Percentiles rank a stretch among this genome's conserved stretches.
Conservation (phyloP, 176 grass and related monocot genomes). For the Raddia guianensis region DNA sequence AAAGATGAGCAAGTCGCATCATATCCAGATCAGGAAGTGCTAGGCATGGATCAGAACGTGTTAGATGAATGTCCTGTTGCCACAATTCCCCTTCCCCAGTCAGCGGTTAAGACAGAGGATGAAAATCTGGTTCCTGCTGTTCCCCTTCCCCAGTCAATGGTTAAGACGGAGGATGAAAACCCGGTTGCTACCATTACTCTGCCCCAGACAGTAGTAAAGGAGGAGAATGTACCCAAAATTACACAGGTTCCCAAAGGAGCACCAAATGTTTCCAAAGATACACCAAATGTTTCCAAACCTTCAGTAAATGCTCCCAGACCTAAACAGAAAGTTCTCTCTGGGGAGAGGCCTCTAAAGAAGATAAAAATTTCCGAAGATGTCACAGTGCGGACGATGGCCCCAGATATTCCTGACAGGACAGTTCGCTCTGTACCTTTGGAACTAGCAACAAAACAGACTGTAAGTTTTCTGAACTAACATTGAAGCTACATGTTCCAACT, state of each 20-base stretch:
- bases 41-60: conserved; percentile 16
- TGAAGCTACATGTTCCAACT: not conserved
- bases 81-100: conserved; percentile 3
- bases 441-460: conserved; percentile 30
- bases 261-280: not conserved
- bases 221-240: conserved; percentile 15
- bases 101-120: conserved; percentile 32
- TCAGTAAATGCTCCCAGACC: not conserved
- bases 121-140: conserved; percentile 27
- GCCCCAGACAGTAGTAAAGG: conserved; percentile 2
- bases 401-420: conserved; percentile 27
- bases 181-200: not conserved
- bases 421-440: conserved; percentile 28
- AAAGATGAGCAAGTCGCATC: conserved; percentile 45
- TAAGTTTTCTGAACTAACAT: conserved; percentile 39
- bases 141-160: conserved; percentile 24
- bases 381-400: not conserved
- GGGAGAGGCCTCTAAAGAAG: conserved; percentile 47
- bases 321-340: conserved; percentile 13
- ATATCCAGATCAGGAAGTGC: conserved; percentile 12
- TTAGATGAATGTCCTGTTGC: conserved; percentile 3
- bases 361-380: conserved; percentile 43
- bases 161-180: conserved; percentile 31
- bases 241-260: not conserved
- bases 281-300: conserved; percentile 2